Evolutionary conservation across 192 early-diverging fungal species (phyloP).

Genomic region (Coemansia sp.): DNA sequence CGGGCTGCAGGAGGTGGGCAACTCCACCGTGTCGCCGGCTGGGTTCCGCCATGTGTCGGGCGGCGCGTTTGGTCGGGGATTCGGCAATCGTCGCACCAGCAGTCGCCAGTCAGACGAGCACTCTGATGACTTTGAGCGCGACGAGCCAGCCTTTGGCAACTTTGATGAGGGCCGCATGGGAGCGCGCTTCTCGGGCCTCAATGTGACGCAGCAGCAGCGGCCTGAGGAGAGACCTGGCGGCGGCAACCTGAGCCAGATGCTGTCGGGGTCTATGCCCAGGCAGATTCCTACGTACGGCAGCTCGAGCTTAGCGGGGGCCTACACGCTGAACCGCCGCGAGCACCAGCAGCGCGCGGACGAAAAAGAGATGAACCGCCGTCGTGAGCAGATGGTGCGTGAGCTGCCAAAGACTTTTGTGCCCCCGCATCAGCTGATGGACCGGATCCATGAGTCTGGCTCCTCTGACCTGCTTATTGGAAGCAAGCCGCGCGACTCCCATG

Average conservation of each 20-base stretch:
- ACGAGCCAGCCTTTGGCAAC: constrained; percentile 24
- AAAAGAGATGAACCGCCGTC: constrained; percentile 22
- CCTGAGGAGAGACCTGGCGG: background rate
- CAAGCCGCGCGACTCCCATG: constrained; percentile 50
- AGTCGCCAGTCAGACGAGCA: constrained; percentile 30
- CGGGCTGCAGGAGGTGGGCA: background rate
- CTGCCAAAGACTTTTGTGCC: constrained; percentile 51
- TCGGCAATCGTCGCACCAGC: background rate
- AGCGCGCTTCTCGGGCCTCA: background rate
- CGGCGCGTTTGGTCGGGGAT: background rate
- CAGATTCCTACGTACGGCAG: constrained; percentile 42
- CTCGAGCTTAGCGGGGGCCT: constrained; percentile 17
- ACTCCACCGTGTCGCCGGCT: background rate
- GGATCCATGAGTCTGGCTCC: constrained; percentile 26
- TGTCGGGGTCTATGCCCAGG: constrained; percentile 51
- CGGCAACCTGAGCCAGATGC: constrained; percentile 36
- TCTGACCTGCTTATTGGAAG: constrained; percentile 40
- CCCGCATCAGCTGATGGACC: constrained; percentile 43
- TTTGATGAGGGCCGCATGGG: constrained; percentile 13
- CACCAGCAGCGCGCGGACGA: constrained; percentile 29
- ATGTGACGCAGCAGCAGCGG: background rate
- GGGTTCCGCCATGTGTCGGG: background rate
- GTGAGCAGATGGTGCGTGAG: constrained; percentile 25
- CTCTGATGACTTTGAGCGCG: constrained; percentile 22
- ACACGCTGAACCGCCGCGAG: constrained; percentile 36